A percentile compares a stretch with the other conserved stretches of the same genome.
Evolutionary conservation across 371 early-diverging fungal genomes (phyloP).

Genomic region (Mortierella sp.): DNA sequence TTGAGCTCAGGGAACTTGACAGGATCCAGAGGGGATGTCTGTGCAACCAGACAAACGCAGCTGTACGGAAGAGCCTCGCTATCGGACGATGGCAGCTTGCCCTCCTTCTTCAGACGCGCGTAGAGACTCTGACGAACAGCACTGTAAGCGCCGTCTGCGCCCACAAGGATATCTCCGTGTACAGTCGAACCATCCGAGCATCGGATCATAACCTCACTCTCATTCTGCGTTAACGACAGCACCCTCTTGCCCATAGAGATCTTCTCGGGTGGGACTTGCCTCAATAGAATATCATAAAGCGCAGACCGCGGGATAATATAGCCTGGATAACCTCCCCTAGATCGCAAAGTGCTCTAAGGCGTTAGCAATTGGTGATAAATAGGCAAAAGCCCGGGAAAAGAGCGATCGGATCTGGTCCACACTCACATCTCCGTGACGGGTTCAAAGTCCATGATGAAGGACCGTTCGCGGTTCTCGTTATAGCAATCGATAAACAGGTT

Average conservation of each 20-base stretch:
- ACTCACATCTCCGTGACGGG: not conserved
- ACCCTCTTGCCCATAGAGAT: constrained; percentile 12
- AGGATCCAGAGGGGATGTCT: constrained; percentile 9
- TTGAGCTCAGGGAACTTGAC: not conserved
- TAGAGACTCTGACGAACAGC: constrained; percentile 16
- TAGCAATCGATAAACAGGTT: not conserved
- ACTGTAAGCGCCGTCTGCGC: constrained; percentile 30
- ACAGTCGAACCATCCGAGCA: constrained; percentile 13
- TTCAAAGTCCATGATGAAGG: constrained; percentile 4
- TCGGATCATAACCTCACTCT: constrained; percentile 5
- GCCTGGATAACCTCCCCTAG: no score
- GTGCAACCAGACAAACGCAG: constrained; percentile 2
- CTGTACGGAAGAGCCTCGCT: constrained; percentile 4
- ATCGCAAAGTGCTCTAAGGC: no score
- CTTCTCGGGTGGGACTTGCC: constrained; percentile 14
- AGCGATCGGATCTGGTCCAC: no score
- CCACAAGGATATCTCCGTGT: constrained; percentile 28
- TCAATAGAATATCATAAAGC: constrained; percentile 10
- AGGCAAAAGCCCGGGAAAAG: no score
- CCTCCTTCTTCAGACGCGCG: not conserved
- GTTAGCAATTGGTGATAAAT: no score
- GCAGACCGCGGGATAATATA: not conserved
- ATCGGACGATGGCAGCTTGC: constrained; percentile 8
- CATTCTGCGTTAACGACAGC: constrained; percentile 4
- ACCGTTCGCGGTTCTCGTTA: not conserved